Evolutionary conservation across 148 eudicot genomes (phyloP).

Genomic region (Beta vulgaris): DNA sequence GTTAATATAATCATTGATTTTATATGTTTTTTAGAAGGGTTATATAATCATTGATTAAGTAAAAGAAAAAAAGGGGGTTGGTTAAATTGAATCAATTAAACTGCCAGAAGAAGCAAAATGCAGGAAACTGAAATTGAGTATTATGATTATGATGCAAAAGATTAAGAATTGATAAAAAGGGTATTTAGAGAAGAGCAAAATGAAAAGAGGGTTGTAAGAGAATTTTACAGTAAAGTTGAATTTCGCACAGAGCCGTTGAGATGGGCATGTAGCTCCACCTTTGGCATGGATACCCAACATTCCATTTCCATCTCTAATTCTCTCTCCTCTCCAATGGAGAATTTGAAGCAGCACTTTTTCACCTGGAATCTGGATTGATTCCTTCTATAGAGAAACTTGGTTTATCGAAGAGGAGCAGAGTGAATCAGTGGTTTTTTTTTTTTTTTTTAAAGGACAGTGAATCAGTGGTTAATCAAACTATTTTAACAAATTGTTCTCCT

Average conservation of each 20-base stretch:
- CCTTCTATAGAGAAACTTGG: neutral
- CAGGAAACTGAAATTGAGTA: neutral
- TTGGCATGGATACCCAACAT: slow-evolving; percentile 68
- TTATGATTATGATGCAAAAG: neutral
- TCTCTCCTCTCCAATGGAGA: no score
- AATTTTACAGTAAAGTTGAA: slow-evolving; percentile 70
- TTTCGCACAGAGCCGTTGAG: slow-evolving; percentile 87
- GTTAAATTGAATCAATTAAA: neutral
- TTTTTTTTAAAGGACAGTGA: no score
- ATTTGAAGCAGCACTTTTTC: neutral
- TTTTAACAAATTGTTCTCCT: no score
- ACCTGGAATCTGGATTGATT: neutral
- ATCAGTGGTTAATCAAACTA: no score
- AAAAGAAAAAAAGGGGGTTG: no score
- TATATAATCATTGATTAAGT: no score
- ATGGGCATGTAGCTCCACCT: slow-evolving; percentile 93
- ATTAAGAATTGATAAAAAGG: neutral
- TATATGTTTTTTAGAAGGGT: no score
- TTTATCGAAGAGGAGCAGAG: neutral
- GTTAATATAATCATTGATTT: no score
- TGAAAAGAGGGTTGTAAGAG: slow-evolving; percentile 2
- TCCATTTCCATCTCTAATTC: slow-evolving; percentile 41
- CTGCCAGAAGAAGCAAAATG: neutral
- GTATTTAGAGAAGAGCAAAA: neutral
- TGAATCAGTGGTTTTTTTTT: no score